Conservation (phyloP, 2,329 filamentous ascomycete genomes). For the Coniochaeta sp. region DNA sequence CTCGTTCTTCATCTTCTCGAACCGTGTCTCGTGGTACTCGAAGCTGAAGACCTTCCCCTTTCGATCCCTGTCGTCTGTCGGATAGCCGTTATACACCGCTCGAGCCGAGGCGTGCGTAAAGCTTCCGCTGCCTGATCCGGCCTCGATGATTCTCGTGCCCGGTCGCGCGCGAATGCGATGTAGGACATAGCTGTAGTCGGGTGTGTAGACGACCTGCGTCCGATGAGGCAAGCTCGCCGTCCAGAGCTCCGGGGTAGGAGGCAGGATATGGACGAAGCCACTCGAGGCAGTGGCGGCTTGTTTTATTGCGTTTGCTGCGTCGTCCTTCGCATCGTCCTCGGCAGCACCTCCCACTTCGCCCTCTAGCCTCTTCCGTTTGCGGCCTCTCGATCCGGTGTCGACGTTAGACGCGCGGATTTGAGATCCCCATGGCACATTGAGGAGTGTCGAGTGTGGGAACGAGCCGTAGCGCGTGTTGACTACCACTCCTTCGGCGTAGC, state of each 20-base stretch:
- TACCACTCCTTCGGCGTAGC: conserved; percentile 69
- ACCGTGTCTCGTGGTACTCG: conserved; percentile 71
- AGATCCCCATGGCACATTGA: conserved; percentile 80
- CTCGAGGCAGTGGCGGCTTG: conserved; percentile 47
- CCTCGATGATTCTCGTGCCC: conserved; percentile 68
- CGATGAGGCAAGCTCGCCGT: conserved; percentile 72
- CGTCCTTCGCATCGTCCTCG: conserved; percentile 7
- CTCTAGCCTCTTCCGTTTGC: conserved; percentile 50
- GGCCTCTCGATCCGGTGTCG: conserved; percentile 82
- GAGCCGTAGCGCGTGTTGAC: conserved; percentile 93
- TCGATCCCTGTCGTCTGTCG: conserved; percentile 31
- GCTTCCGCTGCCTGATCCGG: conserved; percentile 74
- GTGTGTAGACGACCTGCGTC: conserved; percentile 81
- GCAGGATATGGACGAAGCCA: conserved; percentile 73
- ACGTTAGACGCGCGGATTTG: conserved; percentile 86
- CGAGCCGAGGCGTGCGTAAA: conserved; percentile 75
- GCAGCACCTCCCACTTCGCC: conserved; percentile 28
- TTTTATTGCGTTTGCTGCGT: conserved; percentile 20
- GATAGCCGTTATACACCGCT: conserved; percentile 68
- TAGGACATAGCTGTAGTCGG: conserved; percentile 79
- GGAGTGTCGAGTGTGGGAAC: conserved; percentile 71
- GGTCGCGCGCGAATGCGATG: conserved; percentile 69
- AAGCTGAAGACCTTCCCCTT: conserved; percentile 73
- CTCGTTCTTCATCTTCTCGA: conserved; percentile 61
- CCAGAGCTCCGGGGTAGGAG: conserved; percentile 77